These are phyloP conservation scores for Penicillium brevicompactum DNA, from an alignment of 2,329 filamentous ascomycete genomes.

Conservation along the genomic window DNA sequence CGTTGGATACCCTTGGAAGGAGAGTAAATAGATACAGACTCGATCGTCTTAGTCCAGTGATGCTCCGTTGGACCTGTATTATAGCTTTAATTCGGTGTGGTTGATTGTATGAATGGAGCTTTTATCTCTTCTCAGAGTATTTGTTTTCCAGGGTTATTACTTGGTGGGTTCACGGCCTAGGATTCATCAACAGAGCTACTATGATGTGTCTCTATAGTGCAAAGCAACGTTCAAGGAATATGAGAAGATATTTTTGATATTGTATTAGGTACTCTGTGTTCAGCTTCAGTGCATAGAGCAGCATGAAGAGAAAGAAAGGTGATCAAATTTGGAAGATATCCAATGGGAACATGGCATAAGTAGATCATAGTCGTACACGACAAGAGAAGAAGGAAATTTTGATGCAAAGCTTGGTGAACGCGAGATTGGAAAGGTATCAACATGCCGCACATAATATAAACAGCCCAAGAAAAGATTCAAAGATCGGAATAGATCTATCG, in stretches of 20 bases:
- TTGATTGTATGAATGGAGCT: background rate
- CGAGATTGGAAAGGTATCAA: background rate
- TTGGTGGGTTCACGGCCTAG: background rate
- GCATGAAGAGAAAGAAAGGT: background rate
- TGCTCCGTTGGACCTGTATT: background rate
- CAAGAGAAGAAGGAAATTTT: background rate
- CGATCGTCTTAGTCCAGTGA: background rate
- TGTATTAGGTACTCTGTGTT: background rate
- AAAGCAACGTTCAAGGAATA: no score
- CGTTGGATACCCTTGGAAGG: conserved; percentile 66
- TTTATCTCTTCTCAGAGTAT: background rate
- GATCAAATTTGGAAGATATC: background rate
- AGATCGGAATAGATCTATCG: background rate
- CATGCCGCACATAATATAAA: conserved; percentile 4
- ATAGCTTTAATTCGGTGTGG: background rate
- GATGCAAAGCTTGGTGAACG: conserved; percentile 3
- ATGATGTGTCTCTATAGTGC: no score
- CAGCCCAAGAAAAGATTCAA: background rate
- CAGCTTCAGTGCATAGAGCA: background rate
- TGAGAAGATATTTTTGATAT: background rate
- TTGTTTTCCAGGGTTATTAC: background rate
- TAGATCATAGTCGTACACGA: conserved; percentile 1
- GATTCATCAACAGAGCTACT: no score
- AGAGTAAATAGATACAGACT: conserved; percentile 29
- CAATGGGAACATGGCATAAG: background rate